phyloP scores from a whole-genome alignment of 176 grass and related monocot genomes.

The Dactylis glomerata region DNA sequence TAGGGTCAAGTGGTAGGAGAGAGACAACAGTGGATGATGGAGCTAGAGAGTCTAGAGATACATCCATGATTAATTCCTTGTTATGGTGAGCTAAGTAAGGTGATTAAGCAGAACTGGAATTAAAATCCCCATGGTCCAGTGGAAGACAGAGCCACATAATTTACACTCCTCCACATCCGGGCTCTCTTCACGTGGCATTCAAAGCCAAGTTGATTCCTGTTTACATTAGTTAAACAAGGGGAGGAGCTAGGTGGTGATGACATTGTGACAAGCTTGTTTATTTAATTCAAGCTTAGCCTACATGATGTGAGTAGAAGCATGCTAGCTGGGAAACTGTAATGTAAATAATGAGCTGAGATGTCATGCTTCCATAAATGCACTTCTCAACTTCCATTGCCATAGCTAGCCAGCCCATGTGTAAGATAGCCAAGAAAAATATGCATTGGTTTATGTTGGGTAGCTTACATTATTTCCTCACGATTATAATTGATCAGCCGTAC shows the following conservation, averaged over 20 bases:
- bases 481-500: not conserved
- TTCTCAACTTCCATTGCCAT: conserved; percentile 12
- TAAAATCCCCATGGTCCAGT: not conserved
- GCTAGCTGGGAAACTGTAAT: not conserved
- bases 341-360: conserved; percentile 13
- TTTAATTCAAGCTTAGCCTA: not conserved
- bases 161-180: conserved; percentile 15
- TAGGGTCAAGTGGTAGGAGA: not conserved
- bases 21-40: not conserved
- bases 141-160: conserved; percentile 9
- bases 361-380: not conserved
- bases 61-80: not conserved
- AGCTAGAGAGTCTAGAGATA: too few species aligned
- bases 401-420: not conserved
- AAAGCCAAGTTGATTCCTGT: conserved; percentile 41
- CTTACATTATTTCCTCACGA: not conserved
- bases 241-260: conserved; percentile 1
- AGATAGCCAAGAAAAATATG: not conserved
- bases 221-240: conserved; percentile 20
- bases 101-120: not conserved
- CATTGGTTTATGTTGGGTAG: not conserved
- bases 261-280: conserved; percentile 8
- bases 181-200: conserved; percentile 55
- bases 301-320: conserved; percentile 9
- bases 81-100: not conserved